A percentile compares a stretch with the other conserved stretches of the same genome.
Evolutionary conservation across 495 filamentous ascomycete genomes (phyloP).

Genomic region (Oidiodendron maius): DNA sequence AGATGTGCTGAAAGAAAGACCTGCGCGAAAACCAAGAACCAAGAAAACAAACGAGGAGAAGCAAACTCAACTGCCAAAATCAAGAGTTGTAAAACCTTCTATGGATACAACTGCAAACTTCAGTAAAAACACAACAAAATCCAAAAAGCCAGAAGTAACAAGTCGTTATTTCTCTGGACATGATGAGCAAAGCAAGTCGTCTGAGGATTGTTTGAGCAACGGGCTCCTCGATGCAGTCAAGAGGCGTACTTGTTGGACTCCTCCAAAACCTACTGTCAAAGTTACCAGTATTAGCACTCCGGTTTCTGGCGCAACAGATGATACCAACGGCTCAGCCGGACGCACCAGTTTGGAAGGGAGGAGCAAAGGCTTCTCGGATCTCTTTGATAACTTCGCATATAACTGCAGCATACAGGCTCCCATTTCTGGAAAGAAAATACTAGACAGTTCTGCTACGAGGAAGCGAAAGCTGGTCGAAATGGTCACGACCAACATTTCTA

Average conservation of each 20-base stretch:
- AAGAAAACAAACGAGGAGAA: conserved; percentile 18
- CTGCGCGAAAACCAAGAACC: conserved; percentile 28
- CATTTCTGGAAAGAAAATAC: conserved; percentile 25
- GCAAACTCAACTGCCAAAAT: conserved; percentile 27
- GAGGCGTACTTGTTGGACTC: conserved; percentile 54
- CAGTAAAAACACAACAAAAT: background rate
- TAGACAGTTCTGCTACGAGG: conserved; percentile 26
- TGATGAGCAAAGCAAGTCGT: no score
- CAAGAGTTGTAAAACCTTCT: conserved; percentile 28
- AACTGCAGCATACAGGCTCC: background rate
- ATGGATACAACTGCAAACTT: background rate
- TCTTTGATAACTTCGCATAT: conserved; percentile 25
- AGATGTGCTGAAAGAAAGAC: conserved; percentile 24
- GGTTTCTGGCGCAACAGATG: background rate
- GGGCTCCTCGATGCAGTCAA: conserved; percentile 40
- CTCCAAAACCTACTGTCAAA: conserved; percentile 26
- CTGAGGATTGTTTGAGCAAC: conserved; percentile 18
- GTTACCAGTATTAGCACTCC: conserved; percentile 10
- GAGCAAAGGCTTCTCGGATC: conserved; percentile 17
- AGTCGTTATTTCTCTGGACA: no score
- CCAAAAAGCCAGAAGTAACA: background rate
- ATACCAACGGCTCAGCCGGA: background rate
- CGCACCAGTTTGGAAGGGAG: background rate
- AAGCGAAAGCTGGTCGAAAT: conserved; percentile 48
- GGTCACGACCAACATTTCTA: conserved; percentile 21